Conservation (phyloP, 306 rosid species). For the Argentina anserina region DNA sequence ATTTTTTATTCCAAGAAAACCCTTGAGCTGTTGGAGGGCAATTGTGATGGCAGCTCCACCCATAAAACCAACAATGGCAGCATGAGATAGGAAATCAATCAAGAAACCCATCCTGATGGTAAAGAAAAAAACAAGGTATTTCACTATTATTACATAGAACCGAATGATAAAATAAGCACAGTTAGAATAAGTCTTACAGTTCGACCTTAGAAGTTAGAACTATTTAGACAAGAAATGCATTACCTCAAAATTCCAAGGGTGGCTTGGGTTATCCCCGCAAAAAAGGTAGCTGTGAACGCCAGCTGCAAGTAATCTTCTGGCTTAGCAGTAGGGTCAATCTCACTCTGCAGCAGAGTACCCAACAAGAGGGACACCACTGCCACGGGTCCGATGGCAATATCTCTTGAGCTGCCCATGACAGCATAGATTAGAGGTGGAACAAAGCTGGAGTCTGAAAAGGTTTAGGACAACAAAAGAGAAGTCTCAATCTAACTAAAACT, state of each 20-base stretch:
- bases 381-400: slow-evolving; percentile 95
- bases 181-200: slow-evolving; percentile 2
- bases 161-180: background rate
- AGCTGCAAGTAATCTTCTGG: slow-evolving; percentile 58
- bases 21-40: slow-evolving; percentile 95
- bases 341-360: slow-evolving; percentile 73
- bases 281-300: slow-evolving; percentile 96
- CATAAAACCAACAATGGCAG: slow-evolving; percentile 98
- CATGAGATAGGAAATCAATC: slow-evolving; percentile 95
- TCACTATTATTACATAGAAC: background rate
- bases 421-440: slow-evolving; percentile 95
- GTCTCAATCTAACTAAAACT: slow-evolving; percentile 30
- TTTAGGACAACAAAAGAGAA: slow-evolving; percentile 10
- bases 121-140: background rate
- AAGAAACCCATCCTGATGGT: slow-evolving; percentile 79
- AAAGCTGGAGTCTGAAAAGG: slow-evolving; percentile 76
- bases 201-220: too few species aligned
- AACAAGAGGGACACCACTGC: slow-evolving; percentile 92
- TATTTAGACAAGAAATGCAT: background rate
- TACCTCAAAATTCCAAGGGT: slow-evolving; percentile 86
- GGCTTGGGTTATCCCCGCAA: slow-evolving; percentile 91
- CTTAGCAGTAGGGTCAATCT: slow-evolving; percentile 48
- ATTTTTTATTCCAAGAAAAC: slow-evolving; percentile 70
- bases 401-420: slow-evolving; percentile 94
- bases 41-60: slow-evolving; percentile 99